These are phyloP conservation scores for Chrysoporthe austroafricana DNA, from an alignment of 2,329 filamentous ascomycete species.

Conservation along the genomic window DNA sequence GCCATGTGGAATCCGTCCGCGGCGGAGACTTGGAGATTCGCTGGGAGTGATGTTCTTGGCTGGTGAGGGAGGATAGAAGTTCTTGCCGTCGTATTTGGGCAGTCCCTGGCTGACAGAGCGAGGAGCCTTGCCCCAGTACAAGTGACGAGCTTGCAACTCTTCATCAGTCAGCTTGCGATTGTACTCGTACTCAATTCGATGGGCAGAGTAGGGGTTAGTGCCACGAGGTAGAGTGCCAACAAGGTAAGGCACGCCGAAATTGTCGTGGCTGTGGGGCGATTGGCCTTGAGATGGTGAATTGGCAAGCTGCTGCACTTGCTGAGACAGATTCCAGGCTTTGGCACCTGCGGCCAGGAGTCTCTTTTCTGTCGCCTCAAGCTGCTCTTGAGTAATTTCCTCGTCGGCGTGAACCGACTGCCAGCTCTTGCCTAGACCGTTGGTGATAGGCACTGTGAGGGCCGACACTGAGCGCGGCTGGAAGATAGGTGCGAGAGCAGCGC, in stretches of 20 bases:
- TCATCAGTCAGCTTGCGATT: conserved; percentile 60
- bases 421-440: conserved; percentile 15
- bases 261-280: conserved; percentile 3
- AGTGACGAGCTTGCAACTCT: conserved; percentile 60
- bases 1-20: conserved; percentile 19
- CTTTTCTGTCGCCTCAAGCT: conserved; percentile 26
- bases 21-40: conserved; percentile 21
- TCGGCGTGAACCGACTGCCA: conserved; percentile 26
- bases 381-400: conserved; percentile 19
- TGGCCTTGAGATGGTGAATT: conserved; percentile 5
- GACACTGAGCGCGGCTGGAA: conserved; percentile 48
- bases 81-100: conserved; percentile 67
- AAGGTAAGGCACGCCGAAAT: conserved; percentile 53
- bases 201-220: conserved; percentile 44
- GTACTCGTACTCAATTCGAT: conserved; percentile 57
- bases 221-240: conserved; percentile 55
- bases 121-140: conserved; percentile 64
- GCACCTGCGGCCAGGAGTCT: conserved; percentile 23
- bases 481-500: conserved; percentile 52
- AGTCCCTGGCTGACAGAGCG: conserved; percentile 54
- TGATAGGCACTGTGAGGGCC: conserved; percentile 28
- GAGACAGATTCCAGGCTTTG: conserved; percentile 20
- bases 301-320: conserved; percentile 12
- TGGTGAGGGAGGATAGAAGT: conserved; percentile 65
- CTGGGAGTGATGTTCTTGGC: conserved; percentile 40